Conservation (phyloP, 805 yeast species). For the Maudiozyma bulderi region DNA sequence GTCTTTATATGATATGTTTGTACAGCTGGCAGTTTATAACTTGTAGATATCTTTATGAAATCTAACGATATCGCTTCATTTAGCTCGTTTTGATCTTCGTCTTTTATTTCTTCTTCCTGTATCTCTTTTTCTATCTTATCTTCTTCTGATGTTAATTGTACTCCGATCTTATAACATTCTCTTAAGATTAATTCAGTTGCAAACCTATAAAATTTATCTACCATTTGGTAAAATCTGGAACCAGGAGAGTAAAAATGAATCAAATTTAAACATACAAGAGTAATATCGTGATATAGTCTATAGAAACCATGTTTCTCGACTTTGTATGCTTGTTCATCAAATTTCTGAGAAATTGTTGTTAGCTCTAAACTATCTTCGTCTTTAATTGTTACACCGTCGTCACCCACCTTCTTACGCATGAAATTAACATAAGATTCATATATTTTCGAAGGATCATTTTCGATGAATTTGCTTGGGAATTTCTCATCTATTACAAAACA, state of each 20-base stretch:
- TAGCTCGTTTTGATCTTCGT: constrained; percentile 21
- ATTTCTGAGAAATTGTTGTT: constrained; percentile 38
- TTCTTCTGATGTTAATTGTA: constrained; percentile 15
- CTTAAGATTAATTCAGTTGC: constrained; percentile 53
- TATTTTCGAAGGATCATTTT: constrained; percentile 35
- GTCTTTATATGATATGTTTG: constrained; percentile 57
- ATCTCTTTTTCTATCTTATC: constrained; percentile 4
- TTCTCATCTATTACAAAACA: constrained; percentile 25
- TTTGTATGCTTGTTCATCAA: constrained; percentile 32
- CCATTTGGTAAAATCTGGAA: constrained; percentile 36
- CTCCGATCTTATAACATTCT: constrained; percentile 43
- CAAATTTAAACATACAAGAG: constrained; percentile 41
- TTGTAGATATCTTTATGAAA: constrained; percentile 48
- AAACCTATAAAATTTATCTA: constrained; percentile 56
- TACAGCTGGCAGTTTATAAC: constrained; percentile 43
- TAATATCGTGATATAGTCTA: constrained; percentile 57
- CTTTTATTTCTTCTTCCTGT: constrained; percentile 10
- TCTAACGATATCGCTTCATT: constrained; percentile 44
- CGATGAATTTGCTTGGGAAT: constrained; percentile 41
- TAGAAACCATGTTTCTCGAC: constrained; percentile 36
- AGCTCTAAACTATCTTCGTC: constrained; percentile 18
- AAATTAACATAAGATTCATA: constrained; percentile 34
- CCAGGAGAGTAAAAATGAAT: constrained; percentile 43
- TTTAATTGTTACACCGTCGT: constrained; percentile 11
- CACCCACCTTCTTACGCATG: constrained; percentile 22